Evolutionary conservation across 2,329 filamentous ascomycete species (phyloP), one percentile per base, ranked within the genome.

Genomic region (Fusarium temperatum): DNA sequence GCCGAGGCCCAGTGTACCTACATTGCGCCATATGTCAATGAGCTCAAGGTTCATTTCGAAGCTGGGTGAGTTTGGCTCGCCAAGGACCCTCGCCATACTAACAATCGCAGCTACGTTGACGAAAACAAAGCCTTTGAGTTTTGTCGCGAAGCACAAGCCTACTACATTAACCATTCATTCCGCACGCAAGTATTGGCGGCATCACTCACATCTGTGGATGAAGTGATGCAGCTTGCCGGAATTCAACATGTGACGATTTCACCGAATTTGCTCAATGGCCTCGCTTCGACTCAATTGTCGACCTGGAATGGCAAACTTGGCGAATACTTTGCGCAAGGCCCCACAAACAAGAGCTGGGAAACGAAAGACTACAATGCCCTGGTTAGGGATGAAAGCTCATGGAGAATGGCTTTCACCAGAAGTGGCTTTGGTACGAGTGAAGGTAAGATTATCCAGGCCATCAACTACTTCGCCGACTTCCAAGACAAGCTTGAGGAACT

Each of bases 1-100:
- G 87, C 85, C 2, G 86, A 90, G 56, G 87, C 85, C 1, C 84
- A 85, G 8, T 92, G 89, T 73, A 86, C 86, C 2, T 92, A 91
- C 74, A 88, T 92, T 48, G 89, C 90, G 1, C 90, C 91, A 0
- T 92, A 91, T 70, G 88, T 92, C 36, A 91, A 92, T 76, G 89
- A 92, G 72, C 81, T 92, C 45, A 88, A 87, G 71, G 90, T 91
- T 10, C 89, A 92, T 74, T 89, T 91, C 64, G 87, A 89, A 47
- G 75, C 82, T 18, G 82, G 80, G 84, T 88, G 78, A 73, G 81
- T 77, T 6, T 36, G 13, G 11, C 18, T 36, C 48, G 26, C n/a
- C 30, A 30, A 48, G 28, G 24, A 18, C 5, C 44, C 42, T 39
- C 35, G 48, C 26, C 30, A 24, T 1, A 42, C 58, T 72, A 35